Evolutionary conservation across 495 filamentous ascomycete species (phyloP).

Genomic region (Neurospora africana): DNA sequence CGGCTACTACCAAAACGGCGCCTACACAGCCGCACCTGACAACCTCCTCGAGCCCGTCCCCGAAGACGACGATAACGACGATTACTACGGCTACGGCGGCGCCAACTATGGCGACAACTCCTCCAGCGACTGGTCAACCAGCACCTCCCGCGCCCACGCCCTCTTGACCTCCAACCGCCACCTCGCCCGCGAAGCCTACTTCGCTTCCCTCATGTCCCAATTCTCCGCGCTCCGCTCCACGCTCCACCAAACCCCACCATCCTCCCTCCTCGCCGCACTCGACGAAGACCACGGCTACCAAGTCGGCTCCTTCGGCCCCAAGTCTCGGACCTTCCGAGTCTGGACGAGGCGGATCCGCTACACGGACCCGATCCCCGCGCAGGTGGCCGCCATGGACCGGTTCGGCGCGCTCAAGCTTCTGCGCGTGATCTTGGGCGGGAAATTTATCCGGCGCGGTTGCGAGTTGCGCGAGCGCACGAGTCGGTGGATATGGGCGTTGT

Average conservation of each 20-base stretch:
- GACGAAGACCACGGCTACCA: conserved; percentile 47
- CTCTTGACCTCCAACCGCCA: conserved; percentile 42
- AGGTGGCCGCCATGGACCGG: conserved; percentile 60
- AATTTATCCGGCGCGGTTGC: conserved; percentile 36
- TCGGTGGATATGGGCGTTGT: conserved; percentile 52
- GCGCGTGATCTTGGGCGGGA: conserved; percentile 31
- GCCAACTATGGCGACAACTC: not conserved
- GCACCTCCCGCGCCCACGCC: conserved; percentile 6
- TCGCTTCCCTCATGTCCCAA: conserved; percentile 47
- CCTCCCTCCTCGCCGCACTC: conserved; percentile 36
- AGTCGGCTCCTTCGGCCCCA: conserved; percentile 35
- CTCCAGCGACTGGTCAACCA: not conserved
- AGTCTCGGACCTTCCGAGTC: conserved; percentile 36
- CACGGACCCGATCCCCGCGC: conserved; percentile 53
- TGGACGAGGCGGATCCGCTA: conserved; percentile 38
- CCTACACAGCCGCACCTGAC: conserved; percentile 49
- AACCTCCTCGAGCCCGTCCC: not conserved
- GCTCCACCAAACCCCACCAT: conserved; percentile 45
- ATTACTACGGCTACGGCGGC: conserved; percentile 5
- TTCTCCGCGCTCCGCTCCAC: conserved; percentile 49
- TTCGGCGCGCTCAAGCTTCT: conserved; percentile 48
- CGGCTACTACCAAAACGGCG: conserved; percentile 60
- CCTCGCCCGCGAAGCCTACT: conserved; percentile 44
- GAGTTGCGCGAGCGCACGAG: conserved; percentile 39
- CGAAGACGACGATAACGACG: conserved; percentile 3